phyloP scores from a whole-genome alignment of 805 yeast genomes.

The Myxozyma neglecta region DNA sequence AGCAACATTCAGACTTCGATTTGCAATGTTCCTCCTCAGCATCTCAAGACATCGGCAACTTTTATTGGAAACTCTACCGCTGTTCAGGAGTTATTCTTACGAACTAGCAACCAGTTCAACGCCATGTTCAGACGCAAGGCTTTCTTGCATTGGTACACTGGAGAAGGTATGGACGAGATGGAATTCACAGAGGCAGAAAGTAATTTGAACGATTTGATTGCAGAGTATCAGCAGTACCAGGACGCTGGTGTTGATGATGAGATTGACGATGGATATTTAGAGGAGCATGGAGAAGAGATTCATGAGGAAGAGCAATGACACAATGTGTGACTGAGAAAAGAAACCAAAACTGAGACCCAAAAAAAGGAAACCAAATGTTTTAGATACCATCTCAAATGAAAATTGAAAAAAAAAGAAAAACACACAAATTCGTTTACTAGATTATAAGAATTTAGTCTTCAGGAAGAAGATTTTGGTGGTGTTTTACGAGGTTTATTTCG shows the following conservation, averaged over 20 bases:
- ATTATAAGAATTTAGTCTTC: neutral
- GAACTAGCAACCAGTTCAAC: conserved; percentile 85
- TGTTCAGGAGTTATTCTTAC: conserved; percentile 83
- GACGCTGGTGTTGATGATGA: conserved; percentile 74
- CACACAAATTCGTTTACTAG: neutral
- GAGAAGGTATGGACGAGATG: conserved; percentile 94
- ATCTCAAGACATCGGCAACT: conserved; percentile 84
- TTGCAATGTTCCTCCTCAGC: conserved; percentile 86
- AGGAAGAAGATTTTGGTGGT: neutral
- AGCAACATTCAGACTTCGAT: conserved; percentile 92
- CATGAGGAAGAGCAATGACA: conserved; percentile 7
- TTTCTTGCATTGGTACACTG: conserved; percentile 93
- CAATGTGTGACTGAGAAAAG: neutral
- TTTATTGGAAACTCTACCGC: conserved; percentile 92
- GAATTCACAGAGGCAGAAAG: conserved; percentile 94
- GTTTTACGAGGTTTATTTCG: neutral
- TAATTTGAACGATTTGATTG: conserved; percentile 82
- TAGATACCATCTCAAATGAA: no score
- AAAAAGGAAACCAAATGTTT: neutral
- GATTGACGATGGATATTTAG: conserved; percentile 57
- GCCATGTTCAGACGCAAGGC: conserved; percentile 94
- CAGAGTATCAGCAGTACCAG: conserved; percentile 91
- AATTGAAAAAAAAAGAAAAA: neutral
- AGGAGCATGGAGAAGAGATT: conserved; percentile 53
- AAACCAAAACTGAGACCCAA: neutral